Evolutionary conservation across 805 yeast genomes (phyloP).

Genomic region (Phaffomyces thermotolerans): DNA sequence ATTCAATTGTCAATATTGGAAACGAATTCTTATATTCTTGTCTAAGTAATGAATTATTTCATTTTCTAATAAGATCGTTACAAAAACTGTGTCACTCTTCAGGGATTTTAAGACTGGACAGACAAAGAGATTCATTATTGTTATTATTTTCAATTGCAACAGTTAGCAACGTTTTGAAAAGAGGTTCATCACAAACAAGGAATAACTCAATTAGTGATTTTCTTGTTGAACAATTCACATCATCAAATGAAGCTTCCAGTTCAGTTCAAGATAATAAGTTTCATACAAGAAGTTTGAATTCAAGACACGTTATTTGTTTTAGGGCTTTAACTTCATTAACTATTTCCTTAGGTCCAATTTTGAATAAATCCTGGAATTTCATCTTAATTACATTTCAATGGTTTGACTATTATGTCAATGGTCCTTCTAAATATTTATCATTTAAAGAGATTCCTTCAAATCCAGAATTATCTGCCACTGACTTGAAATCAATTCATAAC

Average conservation of each 20-base stretch:
- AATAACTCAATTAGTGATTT: constrained; percentile 42
- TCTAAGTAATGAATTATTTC: constrained; percentile 65
- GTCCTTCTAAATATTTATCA: constrained; percentile 38
- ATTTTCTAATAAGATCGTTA: constrained; percentile 57
- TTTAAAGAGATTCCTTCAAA: constrained; percentile 35
- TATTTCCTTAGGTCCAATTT: constrained; percentile 69
- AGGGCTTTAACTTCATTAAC: constrained; percentile 76
- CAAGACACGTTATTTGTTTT: constrained; percentile 67
- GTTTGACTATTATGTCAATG: constrained; percentile 66
- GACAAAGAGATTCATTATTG: constrained; percentile 52
- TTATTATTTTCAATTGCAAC: constrained; percentile 39
- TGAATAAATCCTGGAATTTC: constrained; percentile 60
- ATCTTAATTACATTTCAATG: constrained; percentile 64
- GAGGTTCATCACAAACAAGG: constrained; percentile 13
- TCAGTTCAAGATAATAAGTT: constrained; percentile 6
- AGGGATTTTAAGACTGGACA: constrained; percentile 57
- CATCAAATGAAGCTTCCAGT: constrained; percentile 6
- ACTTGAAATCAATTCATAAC: constrained; percentile 43
- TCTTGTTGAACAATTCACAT: constrained; percentile 37
- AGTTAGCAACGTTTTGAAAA: constrained; percentile 33
- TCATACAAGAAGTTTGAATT: constrained; percentile 42
- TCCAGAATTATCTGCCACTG: constrained; percentile 37
- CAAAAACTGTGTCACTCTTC: constrained; percentile 80
- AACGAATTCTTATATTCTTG: constrained; percentile 53
- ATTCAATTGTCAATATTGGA: constrained; percentile 36